Evolutionary conservation across 371 early-diverging fungal genomes (phyloP).

Genomic region (Cokeromyces recurvatus): DNA sequence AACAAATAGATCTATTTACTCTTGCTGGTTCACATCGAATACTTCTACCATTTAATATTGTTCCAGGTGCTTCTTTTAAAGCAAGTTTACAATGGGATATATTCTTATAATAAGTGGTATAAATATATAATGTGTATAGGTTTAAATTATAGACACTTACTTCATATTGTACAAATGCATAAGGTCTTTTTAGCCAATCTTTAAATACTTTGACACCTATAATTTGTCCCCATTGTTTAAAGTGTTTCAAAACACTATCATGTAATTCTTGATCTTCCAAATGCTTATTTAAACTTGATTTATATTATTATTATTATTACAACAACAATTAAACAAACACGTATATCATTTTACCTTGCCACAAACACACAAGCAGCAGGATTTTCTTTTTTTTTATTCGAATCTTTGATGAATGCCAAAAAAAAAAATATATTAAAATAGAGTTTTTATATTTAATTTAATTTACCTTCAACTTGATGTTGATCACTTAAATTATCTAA

Average conservation of each 20-base stretch:
- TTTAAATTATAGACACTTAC: too few species aligned
- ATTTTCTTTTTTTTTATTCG: conserved; percentile 22
- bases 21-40: conserved; percentile 83
- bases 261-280: conserved; percentile 41
- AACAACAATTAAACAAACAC: too few species aligned
- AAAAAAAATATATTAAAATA: too few species aligned
- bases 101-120: too few species aligned
- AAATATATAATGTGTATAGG: too few species aligned
- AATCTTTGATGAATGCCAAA: too few species aligned
- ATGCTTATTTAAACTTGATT: conserved; percentile 11
- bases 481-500: too few species aligned
- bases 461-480: too few species aligned
- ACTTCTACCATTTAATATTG: conserved; percentile 62
- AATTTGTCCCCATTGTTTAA: conserved; percentile 64
- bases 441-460: too few species aligned
- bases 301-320: not conserved
- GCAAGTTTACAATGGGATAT: conserved; percentile 60
- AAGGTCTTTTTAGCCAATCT: conserved; percentile 78
- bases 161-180: conserved; percentile 83
- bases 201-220: conserved; percentile 74
- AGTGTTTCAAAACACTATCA: conserved; percentile 58
- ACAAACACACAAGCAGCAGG: conserved; percentile 58
- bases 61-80: conserved; percentile 64
- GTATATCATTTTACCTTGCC: conserved; percentile 47
- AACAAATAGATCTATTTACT: conserved; percentile 78